These are phyloP conservation scores for Rhodotorula kratochvilovae DNA, from an alignment of 768 basidiomycete species.

Conservation along the genomic window DNA sequence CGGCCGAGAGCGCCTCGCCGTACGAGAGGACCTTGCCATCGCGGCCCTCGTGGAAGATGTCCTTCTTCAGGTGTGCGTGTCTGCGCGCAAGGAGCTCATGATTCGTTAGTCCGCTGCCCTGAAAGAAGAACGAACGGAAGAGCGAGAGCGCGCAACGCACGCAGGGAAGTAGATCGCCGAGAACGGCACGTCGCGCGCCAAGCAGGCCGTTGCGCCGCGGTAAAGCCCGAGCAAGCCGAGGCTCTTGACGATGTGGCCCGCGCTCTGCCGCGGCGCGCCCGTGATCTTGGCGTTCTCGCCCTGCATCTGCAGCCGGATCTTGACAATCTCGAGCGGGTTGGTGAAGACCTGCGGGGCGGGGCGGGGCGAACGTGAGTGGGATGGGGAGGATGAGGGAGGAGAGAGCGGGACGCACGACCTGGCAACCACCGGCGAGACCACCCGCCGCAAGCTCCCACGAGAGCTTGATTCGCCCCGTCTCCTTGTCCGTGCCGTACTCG, in stretches of 20 bases:
- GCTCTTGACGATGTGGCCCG: constrained; percentile 85
- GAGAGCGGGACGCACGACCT: constrained; percentile 63
- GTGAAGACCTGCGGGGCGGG: constrained; percentile 69
- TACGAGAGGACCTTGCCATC: constrained; percentile 90
- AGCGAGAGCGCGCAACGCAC: constrained; percentile 26
- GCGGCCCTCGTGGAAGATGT: constrained; percentile 90
- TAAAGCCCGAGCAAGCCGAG: constrained; percentile 89
- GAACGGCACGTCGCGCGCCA: constrained; percentile 93
- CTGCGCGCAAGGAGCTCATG: neutral
- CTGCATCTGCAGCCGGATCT: constrained; percentile 86
- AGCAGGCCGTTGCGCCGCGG: constrained; percentile 82
- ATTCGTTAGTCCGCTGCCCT: neutral
- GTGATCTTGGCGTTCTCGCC: constrained; percentile 87
- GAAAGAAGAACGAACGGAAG: neutral
- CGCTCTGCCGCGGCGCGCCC: constrained; percentile 72
- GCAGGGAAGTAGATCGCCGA: constrained; percentile 60
- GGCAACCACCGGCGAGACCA: constrained; percentile 88
- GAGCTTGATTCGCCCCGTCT: constrained; percentile 89
- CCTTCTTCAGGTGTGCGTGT: constrained; percentile 62
- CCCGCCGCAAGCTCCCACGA: constrained; percentile 88
- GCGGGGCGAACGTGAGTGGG: neutral
- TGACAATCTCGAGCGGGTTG: constrained; percentile 81
- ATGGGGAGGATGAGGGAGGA: neutral
- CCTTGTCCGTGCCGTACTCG: constrained; percentile 77
- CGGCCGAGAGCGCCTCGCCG: constrained; percentile 76